Base-by-base conservation (phyloP, 2,329 filamentous ascomycete genomes). In the Arthrobotrys megalospora region DNA sequence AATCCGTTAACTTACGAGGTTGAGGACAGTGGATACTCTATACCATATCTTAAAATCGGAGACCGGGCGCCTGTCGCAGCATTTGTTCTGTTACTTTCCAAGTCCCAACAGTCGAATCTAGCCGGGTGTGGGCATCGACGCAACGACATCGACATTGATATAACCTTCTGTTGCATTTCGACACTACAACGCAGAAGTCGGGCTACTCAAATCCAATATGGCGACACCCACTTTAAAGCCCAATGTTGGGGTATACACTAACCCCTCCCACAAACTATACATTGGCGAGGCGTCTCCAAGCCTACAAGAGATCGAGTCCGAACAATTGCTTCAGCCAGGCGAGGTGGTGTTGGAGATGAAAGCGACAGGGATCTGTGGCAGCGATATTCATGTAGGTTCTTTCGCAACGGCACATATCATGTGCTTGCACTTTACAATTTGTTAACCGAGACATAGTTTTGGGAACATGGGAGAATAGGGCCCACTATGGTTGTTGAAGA, bases 321-420 rank as follows among this genome's bases (percentile, higher is more conserved):
- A 89, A 36, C 64, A 77, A 16, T 38, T 79, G 8, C 60, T 81
- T 11, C 75, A 72, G 47, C 38, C 67, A n/a, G 91, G 90, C 55
- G 86, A 90, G 66, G 86, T 97, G 82, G 93, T 97, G 60, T 94
- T 93, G 28, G 93, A 93, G 69, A 90, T 98, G 84, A 93, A 95
- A 85, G 97, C 93, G 85, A 97, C 95, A 6, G 96, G 96, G 72
- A 98, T 98, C 82, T 98, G 96, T 87, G 95, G 95, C 90, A 96
- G 87, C 83, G 87, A 83, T 41, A 58, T 53, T 52, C 75, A 55
- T 34, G 76, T 79, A 75, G 8, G 76, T 16, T 34, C 10, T 28
- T 62, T 36, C 19, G 52, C 38, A 41, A 38, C 34, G 10, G 21
- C 62, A 12, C 50, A 11, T 10, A 19, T 34, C n/a, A 24, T 6